Evolutionary conservation across 1,284 basidiomycete species (phyloP), one percentile per base, ranked within the genome.

Genomic region (Psilocybe mexicana): DNA sequence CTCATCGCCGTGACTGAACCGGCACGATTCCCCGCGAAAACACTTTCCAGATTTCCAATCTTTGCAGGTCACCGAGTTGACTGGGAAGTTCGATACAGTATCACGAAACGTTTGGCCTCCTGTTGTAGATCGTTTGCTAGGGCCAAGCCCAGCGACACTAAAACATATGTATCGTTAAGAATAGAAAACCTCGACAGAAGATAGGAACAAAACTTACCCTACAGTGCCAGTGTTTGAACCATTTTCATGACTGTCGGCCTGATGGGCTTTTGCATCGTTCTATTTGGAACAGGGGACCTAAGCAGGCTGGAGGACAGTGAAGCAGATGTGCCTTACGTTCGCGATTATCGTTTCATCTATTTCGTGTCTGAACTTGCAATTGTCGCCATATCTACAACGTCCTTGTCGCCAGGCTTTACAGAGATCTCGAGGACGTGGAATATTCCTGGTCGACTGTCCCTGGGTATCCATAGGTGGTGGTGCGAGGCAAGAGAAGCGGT

Each of bases 31-130:
- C 12, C 62, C 60, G 24, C 54, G 38, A 14, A 6, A 10, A 51
- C 71, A 72, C 7, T 60, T 54, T 23, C 69, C 70, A 8, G 57
- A 52, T 43, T 54, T 65, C 69, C 69, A 70, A 12, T 61, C 56
- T 23, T 48, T 57, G 43, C 70, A 71, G 4, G 63, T 59, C 46
- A 28, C 45, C 55, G 52, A 43, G 7, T 35, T 35, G 2, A n/a
- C n/a, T 35, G 50, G 25, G 14, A 30, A 28, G 24, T 45, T 52
- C 8, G 40, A 40, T 6, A 40, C 28, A 8, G 10, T 23, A 52
- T 24, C 12, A 8, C 2, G 49, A 0, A 7, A 26, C 12, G 24
- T 25, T 40, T 14, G 4, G 3, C 14, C 36, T 14, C 26, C 24
- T 35, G 18, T 11, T 30, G 43, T 2, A 6, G 52, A 33, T 3